phyloP scores from a whole-genome alignment of 2,329 filamentous ascomycete genomes.

The Arthrobotrys entomopaga region DNA sequence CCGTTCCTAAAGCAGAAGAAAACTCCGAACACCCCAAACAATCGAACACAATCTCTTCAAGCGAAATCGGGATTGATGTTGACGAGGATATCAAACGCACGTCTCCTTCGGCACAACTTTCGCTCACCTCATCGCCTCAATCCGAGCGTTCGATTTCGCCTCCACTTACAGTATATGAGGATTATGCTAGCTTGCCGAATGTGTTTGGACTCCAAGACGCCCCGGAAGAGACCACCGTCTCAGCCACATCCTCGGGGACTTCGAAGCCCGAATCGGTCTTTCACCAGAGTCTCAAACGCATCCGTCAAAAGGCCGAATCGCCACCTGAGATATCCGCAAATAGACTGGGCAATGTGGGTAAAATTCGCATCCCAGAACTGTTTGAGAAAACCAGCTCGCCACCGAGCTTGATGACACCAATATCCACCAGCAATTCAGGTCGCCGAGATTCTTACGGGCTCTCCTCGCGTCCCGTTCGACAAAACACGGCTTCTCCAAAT shows the following conservation, averaged over 20 bases:
- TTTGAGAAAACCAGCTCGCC: slow-evolving; percentile 10
- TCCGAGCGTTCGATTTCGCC: too few relatives aligned
- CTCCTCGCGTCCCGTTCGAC: neutral
- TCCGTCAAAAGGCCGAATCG: neutral
- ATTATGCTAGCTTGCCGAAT: too few relatives aligned
- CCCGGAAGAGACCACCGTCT: too few relatives aligned
- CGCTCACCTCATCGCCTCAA: too few relatives aligned
- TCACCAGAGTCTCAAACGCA: neutral
- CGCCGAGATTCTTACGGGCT: neutral
- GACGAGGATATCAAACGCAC: too few relatives aligned
- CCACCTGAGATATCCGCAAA: neutral
- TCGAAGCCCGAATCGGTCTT: neutral
- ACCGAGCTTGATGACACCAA: neutral
- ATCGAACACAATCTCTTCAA: too few relatives aligned
- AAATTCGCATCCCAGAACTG: slow-evolving; percentile 33
- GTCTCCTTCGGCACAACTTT: too few relatives aligned
- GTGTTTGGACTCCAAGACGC: too few relatives aligned
- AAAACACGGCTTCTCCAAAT: neutral
- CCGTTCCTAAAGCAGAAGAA: too few relatives aligned
- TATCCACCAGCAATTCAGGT: neutral
- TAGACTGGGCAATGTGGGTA: slow-evolving; percentile 17
- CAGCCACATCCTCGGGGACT: neutral
- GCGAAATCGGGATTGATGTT: too few relatives aligned
- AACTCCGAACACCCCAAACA: too few relatives aligned
- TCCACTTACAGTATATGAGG: too few relatives aligned